Conservation (phyloP, 2,329 filamentous ascomycete genomes). For the Parascedosporium putredinis region DNA sequence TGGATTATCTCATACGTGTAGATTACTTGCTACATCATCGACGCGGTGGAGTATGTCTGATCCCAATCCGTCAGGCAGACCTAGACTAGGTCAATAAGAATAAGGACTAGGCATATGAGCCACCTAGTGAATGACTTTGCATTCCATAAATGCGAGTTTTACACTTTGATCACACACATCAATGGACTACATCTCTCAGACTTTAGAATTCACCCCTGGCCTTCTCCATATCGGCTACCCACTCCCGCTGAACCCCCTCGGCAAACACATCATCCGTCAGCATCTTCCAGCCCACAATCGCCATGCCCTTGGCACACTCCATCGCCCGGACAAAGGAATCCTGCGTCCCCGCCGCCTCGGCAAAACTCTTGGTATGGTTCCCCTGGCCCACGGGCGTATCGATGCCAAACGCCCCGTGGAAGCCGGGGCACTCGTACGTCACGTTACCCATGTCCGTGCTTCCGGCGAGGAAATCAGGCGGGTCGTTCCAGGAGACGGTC, state of each 20-base stretch:
- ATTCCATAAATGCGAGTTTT: too few relatives aligned
- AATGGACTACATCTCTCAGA: too few relatives aligned
- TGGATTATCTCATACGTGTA: too few relatives aligned
- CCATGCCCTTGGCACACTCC: conserved; percentile 34
- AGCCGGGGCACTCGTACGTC: conserved; percentile 32
- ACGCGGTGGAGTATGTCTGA: too few relatives aligned
- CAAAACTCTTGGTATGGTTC: conserved; percentile 27
- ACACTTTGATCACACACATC: too few relatives aligned
- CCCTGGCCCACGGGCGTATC: conserved; percentile 15
- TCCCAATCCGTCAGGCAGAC: too few relatives aligned
- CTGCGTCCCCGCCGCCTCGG: conserved; percentile 29
- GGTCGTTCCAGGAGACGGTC: conserved; percentile 22
- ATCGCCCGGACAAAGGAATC: conserved; percentile 27
- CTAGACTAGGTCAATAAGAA: too few relatives aligned
- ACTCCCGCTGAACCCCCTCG: background rate
- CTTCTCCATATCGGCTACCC: background rate
- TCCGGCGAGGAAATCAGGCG: conserved; percentile 15
- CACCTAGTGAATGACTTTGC: too few relatives aligned
- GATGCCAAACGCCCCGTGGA: conserved; percentile 38
- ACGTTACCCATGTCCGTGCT: conserved; percentile 45
- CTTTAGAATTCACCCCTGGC: background rate
- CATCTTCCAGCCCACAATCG: conserved; percentile 24
- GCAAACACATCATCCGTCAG: conserved; percentile 1
- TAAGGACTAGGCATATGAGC: too few relatives aligned
- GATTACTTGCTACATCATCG: too few relatives aligned